Base-by-base conservation (phyloP, 495 filamentous ascomycete genomes). In the Podospora appendiculata region DNA sequence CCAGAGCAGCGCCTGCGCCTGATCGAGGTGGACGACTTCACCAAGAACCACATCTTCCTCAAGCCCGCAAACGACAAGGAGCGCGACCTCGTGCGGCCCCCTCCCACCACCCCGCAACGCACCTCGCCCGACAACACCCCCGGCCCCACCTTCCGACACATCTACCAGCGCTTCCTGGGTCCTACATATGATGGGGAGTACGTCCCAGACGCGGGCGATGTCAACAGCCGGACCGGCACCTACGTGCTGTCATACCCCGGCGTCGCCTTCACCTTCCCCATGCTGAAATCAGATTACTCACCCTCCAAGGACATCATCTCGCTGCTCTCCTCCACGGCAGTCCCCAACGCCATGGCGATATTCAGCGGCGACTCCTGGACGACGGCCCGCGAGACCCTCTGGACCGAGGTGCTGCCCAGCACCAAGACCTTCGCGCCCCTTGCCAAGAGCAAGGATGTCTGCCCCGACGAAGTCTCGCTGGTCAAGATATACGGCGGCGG, bases 181-280 rank as follows among this genome's bases (percentile, higher is more conserved):
- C 90, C 90, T 12, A 91, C 92, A 0, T 95, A 90, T 62, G 84
- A 87, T 3, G 93, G 93, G 35, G 93, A 98, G 72, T 96, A 91
- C 56, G 72, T 95, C 32, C 75, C 85, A 17, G 42, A 60, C 17
- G 16, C 50, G 17, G 49, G 59, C 36, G 51, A 58, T 41, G 47
- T 32, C 19, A 41, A 46, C 10, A 41, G 48, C 8, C 16, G 19
- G 10, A 36, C 80, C 9, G 78, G 77, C 6, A 79, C 76, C 8
- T 97, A 96, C 62, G 80, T 94, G 12, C 73, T 96, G 11, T 96
- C 92, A 4, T 98, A 96, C 66, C 90, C 92, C 10, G 93, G 93
- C 0, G 81, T 98, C 19, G 87, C 91, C 0, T 96, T 97, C 64
- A 87, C 82, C 6, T 98, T 97, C 57, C 86, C 89, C 13, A 73